Evolutionary conservation across 768 basidiomycete species (phyloP), one percentile per base, ranked within the genome.

Genomic region (Royoungia palumana): DNA sequence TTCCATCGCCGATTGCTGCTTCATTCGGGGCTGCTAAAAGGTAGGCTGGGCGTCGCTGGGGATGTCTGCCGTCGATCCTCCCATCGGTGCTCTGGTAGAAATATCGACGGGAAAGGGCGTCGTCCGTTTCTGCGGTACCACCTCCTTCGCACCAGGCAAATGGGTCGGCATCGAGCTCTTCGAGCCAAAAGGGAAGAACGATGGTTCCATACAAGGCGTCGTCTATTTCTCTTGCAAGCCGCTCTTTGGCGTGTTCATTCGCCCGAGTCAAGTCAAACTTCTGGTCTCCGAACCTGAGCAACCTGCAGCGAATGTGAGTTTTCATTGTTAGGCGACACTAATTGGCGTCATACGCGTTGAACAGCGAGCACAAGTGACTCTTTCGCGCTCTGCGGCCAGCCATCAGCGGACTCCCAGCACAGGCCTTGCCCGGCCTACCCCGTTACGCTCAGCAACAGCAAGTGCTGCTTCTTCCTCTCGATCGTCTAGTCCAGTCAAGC

Each of bases 141-240:
- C 95, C 0, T 75, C 78, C 2, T 97, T 97, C 66, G 80, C 89
- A 19, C 68, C 82, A 2, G 96, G 96, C 0, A 92, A 88, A 76
- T 99, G 95, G 95, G 78, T 96, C 42, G 96, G 96, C 10, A 82
- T 98, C 45, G 94, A 95, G 61, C 78, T 99, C 39, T 80, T 77
- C 48, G 84, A 86, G 59, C 69, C 81, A 8, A 85, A 80, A 38
- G 96, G 96, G 34, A 99, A 98, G 83, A 99, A 99, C 73, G 90
- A 98, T 58, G 96, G 96, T 1, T 79, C 82, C 2, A 87, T 99
- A 8, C 75, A 85, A 30, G 92, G 87, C 14, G 68, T 82, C 41
- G 54, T 68, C 2, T 99, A 98, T 71, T 99, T 99, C 67, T 74
- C 72, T 16, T 97, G 93, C 72, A 78, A 77, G 59, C 72, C 75